Conservation (phyloP, 1,284 basidiomycete genomes). For the Moesziomyces antarcticus region DNA sequence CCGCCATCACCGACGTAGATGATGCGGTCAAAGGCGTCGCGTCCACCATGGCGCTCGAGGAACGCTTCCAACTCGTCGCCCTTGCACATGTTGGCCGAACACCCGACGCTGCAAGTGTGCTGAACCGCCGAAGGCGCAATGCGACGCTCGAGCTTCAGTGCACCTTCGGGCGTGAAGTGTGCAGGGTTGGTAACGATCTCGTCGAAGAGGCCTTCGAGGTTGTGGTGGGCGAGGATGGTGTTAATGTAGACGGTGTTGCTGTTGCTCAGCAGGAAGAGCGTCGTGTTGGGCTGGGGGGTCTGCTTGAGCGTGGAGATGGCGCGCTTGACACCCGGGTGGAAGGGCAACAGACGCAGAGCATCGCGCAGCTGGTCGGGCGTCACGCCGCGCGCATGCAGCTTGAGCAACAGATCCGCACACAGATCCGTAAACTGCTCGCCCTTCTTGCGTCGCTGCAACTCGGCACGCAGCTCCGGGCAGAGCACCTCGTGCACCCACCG, state of each 20-base stretch:
- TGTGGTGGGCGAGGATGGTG: slow-evolving; percentile 69
- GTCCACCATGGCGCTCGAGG: slow-evolving; percentile 76
- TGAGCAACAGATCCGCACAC: slow-evolving; percentile 46
- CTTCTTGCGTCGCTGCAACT: slow-evolving; percentile 76
- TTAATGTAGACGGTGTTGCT: slow-evolving; percentile 94
- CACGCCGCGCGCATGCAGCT: slow-evolving; percentile 65
- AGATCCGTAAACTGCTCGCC: slow-evolving; percentile 91
- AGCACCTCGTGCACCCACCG: slow-evolving; percentile 95
- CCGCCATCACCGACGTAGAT: slow-evolving; percentile 93
- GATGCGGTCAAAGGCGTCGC: slow-evolving; percentile 77
- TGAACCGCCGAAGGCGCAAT: slow-evolving; percentile 76
- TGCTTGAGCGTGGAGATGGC: slow-evolving; percentile 82
- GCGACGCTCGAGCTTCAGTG: slow-evolving; percentile 81
- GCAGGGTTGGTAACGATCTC: slow-evolving; percentile 95
- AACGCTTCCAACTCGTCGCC: slow-evolving; percentile 89
- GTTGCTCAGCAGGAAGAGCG: slow-evolving; percentile 90
- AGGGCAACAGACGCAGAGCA: slow-evolving; percentile 83
- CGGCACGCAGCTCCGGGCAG: slow-evolving; percentile 82
- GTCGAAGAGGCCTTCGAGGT: slow-evolving; percentile 73
- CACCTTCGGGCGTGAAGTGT: slow-evolving; percentile 78
- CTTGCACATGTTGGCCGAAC: slow-evolving; percentile 98
- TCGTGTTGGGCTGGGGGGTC: slow-evolving; percentile 67
- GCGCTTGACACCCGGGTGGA: slow-evolving; percentile 95
- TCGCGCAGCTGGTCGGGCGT: slow-evolving; percentile 80
- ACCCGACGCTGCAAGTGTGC: slow-evolving; percentile 87